phyloP scores from a whole-genome alignment of 805 yeast genomes.

The Starmerella geochares region DNA sequence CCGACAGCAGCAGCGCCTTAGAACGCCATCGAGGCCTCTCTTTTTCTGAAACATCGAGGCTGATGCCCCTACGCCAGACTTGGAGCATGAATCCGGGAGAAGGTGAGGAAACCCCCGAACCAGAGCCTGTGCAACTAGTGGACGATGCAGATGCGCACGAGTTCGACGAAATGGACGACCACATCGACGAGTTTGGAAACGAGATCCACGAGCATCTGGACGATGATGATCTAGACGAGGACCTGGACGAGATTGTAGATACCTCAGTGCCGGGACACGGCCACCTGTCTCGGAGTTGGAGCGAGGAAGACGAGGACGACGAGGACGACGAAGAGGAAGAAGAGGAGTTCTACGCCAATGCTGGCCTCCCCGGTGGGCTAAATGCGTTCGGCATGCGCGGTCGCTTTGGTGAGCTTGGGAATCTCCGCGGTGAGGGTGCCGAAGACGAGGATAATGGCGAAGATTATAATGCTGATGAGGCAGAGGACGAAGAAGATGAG shows the following conservation, averaged over 20 bases:
- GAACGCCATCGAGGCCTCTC: slow-evolving; percentile 5
- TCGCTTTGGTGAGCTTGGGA: background rate
- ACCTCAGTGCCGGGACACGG: slow-evolving; percentile 20
- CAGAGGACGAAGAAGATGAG: slow-evolving; percentile 28
- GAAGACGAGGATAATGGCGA: slow-evolving; percentile 26
- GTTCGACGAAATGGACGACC: slow-evolving; percentile 17
- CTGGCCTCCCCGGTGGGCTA: background rate
- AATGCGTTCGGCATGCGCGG: background rate
- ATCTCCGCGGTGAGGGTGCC: slow-evolving; percentile 2
- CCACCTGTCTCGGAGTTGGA: slow-evolving; percentile 20
- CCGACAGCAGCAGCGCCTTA: slow-evolving; percentile 2
- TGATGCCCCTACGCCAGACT: slow-evolving; percentile 2
- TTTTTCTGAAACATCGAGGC: background rate
- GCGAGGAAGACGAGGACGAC: slow-evolving; percentile 19
- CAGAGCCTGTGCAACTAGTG: slow-evolving; percentile 8
- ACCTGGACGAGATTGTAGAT: slow-evolving; percentile 6
- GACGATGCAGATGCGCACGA: slow-evolving; percentile 19
- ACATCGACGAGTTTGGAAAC: background rate
- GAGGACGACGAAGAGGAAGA: slow-evolving; percentile 24
- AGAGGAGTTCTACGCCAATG: background rate
- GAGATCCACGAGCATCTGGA: slow-evolving; percentile 5
- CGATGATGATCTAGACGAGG: slow-evolving; percentile 21
- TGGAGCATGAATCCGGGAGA: slow-evolving; percentile 2
- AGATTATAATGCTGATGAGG: slow-evolving; percentile 25
- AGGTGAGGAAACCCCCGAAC: slow-evolving; percentile 5